Base-by-base conservation (phyloP, 2,329 filamentous ascomycete species). In the Endocalyx cinctus region DNA sequence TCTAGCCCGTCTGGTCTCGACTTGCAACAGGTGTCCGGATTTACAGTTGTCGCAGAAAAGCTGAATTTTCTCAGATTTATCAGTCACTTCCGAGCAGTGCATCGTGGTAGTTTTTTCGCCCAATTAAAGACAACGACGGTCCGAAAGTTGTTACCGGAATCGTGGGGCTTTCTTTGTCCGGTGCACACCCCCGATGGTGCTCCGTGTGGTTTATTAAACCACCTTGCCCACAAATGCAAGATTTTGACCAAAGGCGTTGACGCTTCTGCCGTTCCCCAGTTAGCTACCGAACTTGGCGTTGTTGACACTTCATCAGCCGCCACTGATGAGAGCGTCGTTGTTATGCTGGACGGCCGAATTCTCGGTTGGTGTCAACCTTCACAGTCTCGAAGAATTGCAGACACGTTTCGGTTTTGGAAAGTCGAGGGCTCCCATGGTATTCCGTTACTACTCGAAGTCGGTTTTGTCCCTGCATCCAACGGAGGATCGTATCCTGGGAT, bases 31-130 rank as follows among this genome's bases (percentile, higher is more conserved):
- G 82, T 84, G 0, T 92, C 90, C 10, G 92, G 92, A 42, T 98
- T 94, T 61, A 94, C 87, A 0, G 88, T 98, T 31, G 89, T 97
- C 32, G 92, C 92, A 3, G 92, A 98, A 59, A 97, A 97, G 72
- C 90, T 98, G 58, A 98, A 98, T 67, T 98, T 97, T 59, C 79
- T 94, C 54, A 87, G 92, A 52, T 98, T 97, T 67, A 94, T 98
- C 66, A 92, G 87, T 61, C 92, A 98, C 62, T 98, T 98, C 74
- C 84, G 92, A 47, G 96, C 96, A 88, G 87, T 98, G 37, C 92
- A 98, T 67, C 81, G 92, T 79, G 92, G 92, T 70, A 92, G 87
- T 57, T 98, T 98, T 75, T 98, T 98, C 60, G 92, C 92, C 4
- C 87, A 97, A 58, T 66, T 98, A 45, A 97, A 96, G 66, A 98